Evolutionary conservation across 192 early-diverging fungal species (phyloP), one percentile per base, ranked within the genome.

Genomic region (Backusella morwellensis): DNA sequence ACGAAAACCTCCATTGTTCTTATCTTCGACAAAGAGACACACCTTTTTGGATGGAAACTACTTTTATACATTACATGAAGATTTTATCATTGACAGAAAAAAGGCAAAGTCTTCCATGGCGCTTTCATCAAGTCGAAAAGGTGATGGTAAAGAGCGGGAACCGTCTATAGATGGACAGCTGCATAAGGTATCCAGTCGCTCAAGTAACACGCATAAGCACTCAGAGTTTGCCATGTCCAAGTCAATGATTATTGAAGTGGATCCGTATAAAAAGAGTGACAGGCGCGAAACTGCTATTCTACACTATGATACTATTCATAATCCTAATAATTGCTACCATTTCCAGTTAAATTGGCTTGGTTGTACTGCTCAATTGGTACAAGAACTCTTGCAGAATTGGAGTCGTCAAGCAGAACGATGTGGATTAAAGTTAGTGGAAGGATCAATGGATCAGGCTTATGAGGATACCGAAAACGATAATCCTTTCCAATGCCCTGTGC

Each of bases 331-430:
- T 67, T 96, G 96, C 80, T 99, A 95, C 78, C 96, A 98, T 75
- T 91, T 98, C 68, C 94, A 96, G 77, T 77, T 99, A 21, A 92
- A 97, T 84, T 99, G 98, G 98, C 83, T 98, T 19, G 95, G 94
- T 50, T 99, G 97, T 82, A 97, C 95, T 2, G 93, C 95, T 11
- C 81, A 93, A 42, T 79, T 96, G 42, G 91, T 99, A 15, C 94
- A 98, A 73, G 96, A 98, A 56, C 80, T 96, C 68, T 85, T 98
- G 32, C 87, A 86, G 44, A 82, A 83, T 6, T 99, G 98, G 98
- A 77, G 86, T 44, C 79, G 94, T 7, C 86, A 87, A 35, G 95
- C 95, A 2, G 95, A 97, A 76, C 91, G 92, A 54, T 95, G 92
- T 75, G 96, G 96, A 9, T 86, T 98, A 29, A 93, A 94, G 38